Evolutionary conservation across 2,329 filamentous ascomycete species (phyloP), one percentile per base, ranked within the genome.

Genomic region (Exophiala phaeomuriformis): DNA sequence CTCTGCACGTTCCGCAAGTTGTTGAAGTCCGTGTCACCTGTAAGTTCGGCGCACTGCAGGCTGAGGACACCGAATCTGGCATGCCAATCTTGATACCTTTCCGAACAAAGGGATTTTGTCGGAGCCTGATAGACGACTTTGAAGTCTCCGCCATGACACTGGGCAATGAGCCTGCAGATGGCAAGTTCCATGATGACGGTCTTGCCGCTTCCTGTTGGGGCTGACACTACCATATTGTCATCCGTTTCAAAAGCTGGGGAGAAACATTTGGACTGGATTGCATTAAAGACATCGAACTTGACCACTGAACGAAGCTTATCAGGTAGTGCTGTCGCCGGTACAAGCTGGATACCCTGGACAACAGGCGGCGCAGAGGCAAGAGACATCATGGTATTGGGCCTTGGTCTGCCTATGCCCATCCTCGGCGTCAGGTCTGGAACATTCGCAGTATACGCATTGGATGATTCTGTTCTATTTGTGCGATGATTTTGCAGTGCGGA

Each of bases 41-140:
- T 95, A 53, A 94, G 75, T 66, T 93, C 88, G 2, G 83, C 83
- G 65, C 85, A 88, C 53, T 79, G 74, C 9, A 93, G 69, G 19
- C 81, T 82, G 54, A 93, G 71, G 9, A 78, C 72, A 28, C 73
- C 74, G 64, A 94, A 91, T 63, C 90, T 93, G 45, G 73, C 75
- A 56, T 82, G 77, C 88, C 89, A 95, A 62, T 94, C 88, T 46
- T 80, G 79, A 47, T 85, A 78, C 36, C 86, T 75, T 65, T 95
- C 88, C 0, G 84, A 79, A 64, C 88, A 95, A 1, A 94, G 74
- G 0, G 88, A 86, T 61, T 93, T 94, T 0, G 86, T 91, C 0
- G 88, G 89, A 7, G 88, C 88, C 69, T 88, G 85, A 63, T 94
- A 95, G 2, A 94, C 79, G 41, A 91, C 82, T 67, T 94, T 94